These are phyloP conservation scores for Boletellus dicymbophilus DNA, from an alignment of 1,284 basidiomycete genomes.

Conservation along the genomic window DNA sequence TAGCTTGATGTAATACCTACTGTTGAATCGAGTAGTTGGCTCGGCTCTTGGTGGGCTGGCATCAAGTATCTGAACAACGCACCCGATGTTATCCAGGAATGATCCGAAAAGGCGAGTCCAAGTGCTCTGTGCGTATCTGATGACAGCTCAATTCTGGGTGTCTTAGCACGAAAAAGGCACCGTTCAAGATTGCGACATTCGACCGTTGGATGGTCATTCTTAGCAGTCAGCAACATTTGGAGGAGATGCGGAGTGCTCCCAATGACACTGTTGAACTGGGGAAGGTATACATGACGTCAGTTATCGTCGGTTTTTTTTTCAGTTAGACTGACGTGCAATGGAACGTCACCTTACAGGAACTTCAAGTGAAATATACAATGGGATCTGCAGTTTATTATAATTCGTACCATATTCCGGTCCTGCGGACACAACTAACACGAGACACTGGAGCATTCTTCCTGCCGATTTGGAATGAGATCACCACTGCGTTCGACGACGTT, in stretches of 20 bases:
- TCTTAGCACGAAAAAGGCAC: constrained; percentile 37
- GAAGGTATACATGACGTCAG: constrained; percentile 11
- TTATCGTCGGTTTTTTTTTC: background rate
- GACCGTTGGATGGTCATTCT: constrained; percentile 44
- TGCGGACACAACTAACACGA: constrained; percentile 33
- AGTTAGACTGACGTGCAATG: background rate
- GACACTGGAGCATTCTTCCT: constrained; percentile 27
- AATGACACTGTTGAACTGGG: constrained; percentile 32
- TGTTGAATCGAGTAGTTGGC: constrained; percentile 20
- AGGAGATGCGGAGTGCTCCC: constrained; percentile 42
- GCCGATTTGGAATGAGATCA: constrained; percentile 37
- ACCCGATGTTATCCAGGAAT: constrained; percentile 19
- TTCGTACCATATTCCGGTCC: constrained; percentile 29
- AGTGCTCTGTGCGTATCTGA: background rate
- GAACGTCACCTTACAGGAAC: background rate
- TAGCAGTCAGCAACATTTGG: constrained; percentile 35
- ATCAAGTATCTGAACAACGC: constrained; percentile 11
- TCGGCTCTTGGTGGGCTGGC: constrained; percentile 21
- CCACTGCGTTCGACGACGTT: constrained; percentile 28
- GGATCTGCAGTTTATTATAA: constrained; percentile 25
- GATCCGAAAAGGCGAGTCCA: constrained; percentile 20
- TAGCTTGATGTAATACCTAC: constrained; percentile 20
- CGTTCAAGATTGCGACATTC: constrained; percentile 44
- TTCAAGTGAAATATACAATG: constrained; percentile 13
- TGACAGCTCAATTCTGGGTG: background rate